Percentiles rank a stretch among this genome's conserved stretches.
These are phyloP conservation scores for Penicillium cataractarum DNA, from an alignment of 495 filamentous ascomycete genomes.

Conservation along the genomic window DNA sequence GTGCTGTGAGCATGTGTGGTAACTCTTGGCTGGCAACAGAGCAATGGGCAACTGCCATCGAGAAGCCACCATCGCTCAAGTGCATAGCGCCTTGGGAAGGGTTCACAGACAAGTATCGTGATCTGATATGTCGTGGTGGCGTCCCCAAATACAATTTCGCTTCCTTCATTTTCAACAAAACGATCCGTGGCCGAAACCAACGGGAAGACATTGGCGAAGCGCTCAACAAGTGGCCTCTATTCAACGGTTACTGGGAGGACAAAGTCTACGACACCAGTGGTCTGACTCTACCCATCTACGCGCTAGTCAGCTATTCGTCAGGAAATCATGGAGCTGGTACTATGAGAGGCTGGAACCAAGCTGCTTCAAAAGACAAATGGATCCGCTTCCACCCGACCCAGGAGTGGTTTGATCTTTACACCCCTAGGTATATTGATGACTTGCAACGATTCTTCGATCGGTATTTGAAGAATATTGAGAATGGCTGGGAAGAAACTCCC, in stretches of 20 bases:
- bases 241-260: not conserved
- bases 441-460: slow-evolving; percentile 1
- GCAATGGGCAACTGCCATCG: not conserved
- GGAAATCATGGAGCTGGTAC: not conserved
- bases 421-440: not conserved
- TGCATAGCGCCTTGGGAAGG: not conserved
- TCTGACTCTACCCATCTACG: not conserved
- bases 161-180: not conserved
- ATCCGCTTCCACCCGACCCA: slow-evolving; percentile 3
- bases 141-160: not conserved
- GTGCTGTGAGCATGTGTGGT: not conserved
- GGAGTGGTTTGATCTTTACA: slow-evolving; percentile 5
- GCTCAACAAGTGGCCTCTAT: not conserved
- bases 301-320: not conserved
- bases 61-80: not conserved
- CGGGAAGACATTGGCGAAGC: not conserved
- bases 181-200: not conserved
- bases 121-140: not conserved
- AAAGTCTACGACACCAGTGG: not conserved
- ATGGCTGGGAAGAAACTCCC: not conserved
- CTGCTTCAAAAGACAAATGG: slow-evolving; percentile 2
- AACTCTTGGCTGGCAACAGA: not conserved
- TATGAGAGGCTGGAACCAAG: not conserved
- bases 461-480: not conserved
- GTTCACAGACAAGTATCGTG: not conserved